phyloP scores from a whole-genome alignment of 2,329 filamentous ascomycete species.

The Purpureocillium takamizusanense region DNA sequence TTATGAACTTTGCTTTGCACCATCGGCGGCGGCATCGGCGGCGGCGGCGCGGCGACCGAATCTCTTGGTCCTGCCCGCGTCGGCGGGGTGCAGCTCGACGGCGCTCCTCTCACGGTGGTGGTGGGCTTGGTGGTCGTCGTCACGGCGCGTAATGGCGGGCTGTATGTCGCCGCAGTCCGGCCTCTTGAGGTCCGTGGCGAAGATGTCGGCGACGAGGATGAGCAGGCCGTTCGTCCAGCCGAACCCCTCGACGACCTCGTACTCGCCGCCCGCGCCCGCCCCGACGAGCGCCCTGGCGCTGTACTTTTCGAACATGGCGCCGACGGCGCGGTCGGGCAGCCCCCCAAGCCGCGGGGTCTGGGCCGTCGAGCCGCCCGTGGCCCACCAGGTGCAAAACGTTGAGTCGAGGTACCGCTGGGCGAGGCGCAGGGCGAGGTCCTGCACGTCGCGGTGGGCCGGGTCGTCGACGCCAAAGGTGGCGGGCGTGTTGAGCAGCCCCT shows the following conservation, averaged over 20 bases:
- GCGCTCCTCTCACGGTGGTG: conserved; percentile 28
- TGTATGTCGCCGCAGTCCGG: conserved; percentile 47
- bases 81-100: conserved; percentile 35
- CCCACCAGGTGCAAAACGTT: conserved; percentile 61
- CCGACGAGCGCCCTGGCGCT: conserved; percentile 49
- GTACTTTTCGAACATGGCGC: conserved; percentile 66
- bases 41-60: conserved; percentile 21
- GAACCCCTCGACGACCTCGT: conserved; percentile 61
- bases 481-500: conserved; percentile 51
- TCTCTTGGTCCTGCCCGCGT: conserved; percentile 38
- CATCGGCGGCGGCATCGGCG: neutral
- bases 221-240: conserved; percentile 63
- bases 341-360: conserved; percentile 40
- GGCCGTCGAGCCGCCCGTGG: conserved; percentile 53
- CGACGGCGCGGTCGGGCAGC: conserved; percentile 30
- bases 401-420: conserved; percentile 60
- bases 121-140: conserved; percentile 16
- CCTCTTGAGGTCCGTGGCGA: conserved; percentile 42
- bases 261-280: conserved; percentile 58
- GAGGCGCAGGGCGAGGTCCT: conserved; percentile 46
- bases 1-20: no score
- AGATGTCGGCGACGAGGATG: conserved; percentile 56
- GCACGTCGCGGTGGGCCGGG: conserved; percentile 42
- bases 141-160: no score
- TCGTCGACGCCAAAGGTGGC: conserved; percentile 44